Base-by-base conservation (phyloP, 768 basidiomycete species). In the Serpula lacrymans region DNA sequence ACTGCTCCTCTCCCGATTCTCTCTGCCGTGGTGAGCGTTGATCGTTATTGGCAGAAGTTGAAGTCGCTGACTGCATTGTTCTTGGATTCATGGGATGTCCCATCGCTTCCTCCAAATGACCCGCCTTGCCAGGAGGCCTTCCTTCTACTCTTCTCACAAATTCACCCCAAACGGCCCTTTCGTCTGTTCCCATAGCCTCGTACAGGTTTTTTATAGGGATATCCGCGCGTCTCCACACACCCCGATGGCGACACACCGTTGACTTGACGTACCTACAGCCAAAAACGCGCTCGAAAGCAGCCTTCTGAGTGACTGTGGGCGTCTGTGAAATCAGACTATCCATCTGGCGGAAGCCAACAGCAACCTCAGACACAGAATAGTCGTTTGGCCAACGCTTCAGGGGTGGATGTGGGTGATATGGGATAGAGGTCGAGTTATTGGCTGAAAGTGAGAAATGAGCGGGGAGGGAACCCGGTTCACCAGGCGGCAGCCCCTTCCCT, bases 341-440 rank as follows among this genome's bases (percentile, higher is more conserved):
- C 68, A 74, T 74, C 28, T 72, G 60, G 26, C 66, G 69, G 57
- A 86, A 83, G 2, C 84, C 83, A 1, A 59, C 54, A 1, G 80
- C 72, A 41, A 85, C 67, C 54, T 85, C 82, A 36, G 69, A 71
- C 16, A 86, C 83, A 7, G 78, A 79, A 55, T 82, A 84, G 60
- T 85, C 84, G 52, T 84, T 84, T 25, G 84, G 84, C 84, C 84
- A 86, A 11, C 81, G 76, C 53, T 84, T 84, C 21, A 82, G 64
- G 2, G 80, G 79, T 2, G 80, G 78, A 48, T 80, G 79, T 0
- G 79, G 71, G 48, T 77, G 76, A 39, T 75, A 73, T 2, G 78
- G 69, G 5, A 43, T 26, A 10, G 41, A 2, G 37, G 47, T 39
- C 10, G 51, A 39, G 3, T 54, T 49, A 35, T 47, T 34, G 50